These are phyloP conservation scores for Leishmania guyanensis DNA, from an alignment of 208 protist species.

Conservation along the genomic window DNA sequence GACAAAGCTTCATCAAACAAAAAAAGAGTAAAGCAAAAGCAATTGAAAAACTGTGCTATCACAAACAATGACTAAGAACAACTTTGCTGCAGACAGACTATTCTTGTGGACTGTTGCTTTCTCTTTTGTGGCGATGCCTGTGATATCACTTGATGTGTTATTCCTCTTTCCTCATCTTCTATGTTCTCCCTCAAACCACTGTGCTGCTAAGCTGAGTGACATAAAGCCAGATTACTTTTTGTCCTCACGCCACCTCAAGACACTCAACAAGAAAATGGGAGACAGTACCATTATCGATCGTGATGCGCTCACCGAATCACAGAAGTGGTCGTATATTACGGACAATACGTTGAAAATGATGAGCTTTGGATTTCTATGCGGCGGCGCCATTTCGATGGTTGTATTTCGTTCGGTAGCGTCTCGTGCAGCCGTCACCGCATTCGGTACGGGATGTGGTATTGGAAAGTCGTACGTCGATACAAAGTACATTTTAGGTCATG, in stretches of 20 bases:
- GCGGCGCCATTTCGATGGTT: conserved; percentile 60
- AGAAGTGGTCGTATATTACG: conserved; percentile 78
- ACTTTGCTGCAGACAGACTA: neutral
- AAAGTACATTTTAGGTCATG: conserved; percentile 83
- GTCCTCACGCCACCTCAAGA: conserved; percentile 14
- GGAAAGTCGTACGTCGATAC: conserved; percentile 87
- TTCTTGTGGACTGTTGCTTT: neutral
- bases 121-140: neutral
- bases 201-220: neutral
- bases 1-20: conserved; percentile 4
- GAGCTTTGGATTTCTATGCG: conserved; percentile 76
- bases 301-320: conserved; percentile 73
- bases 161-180: neutral
- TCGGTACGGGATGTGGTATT: conserved; percentile 79
- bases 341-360: conserved; percentile 81
- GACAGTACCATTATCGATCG: conserved; percentile 42
- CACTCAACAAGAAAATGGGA: conserved; percentile 20
- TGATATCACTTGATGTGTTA: neutral
- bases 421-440: conserved; percentile 59
- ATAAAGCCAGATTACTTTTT: conserved; percentile 4
- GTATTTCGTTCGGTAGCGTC: conserved; percentile 65
- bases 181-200: neutral
- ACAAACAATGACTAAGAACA: neutral
- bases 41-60: neutral
- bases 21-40: conserved; percentile 11